A percentile compares a stretch with the other conserved stretches of the same genome.
phyloP scores from a whole-genome alignment of 2,329 filamentous ascomycete genomes.

The Diaporthe ilicicola region DNA sequence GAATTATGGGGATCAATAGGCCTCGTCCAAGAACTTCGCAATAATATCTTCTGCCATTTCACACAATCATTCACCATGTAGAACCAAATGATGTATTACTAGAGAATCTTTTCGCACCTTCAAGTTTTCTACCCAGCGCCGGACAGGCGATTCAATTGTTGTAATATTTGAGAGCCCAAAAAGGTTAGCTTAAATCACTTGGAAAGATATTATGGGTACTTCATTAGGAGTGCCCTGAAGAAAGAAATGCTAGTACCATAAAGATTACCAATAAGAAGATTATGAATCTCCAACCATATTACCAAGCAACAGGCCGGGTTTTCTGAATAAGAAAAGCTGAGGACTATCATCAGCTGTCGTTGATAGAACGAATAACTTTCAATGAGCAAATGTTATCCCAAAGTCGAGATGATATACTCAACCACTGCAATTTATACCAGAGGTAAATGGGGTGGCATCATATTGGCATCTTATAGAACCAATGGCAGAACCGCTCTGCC shows the following conservation, averaged over 20 bases:
- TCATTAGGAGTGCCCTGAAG: background rate
- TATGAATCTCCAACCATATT: background rate
- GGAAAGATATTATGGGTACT: background rate
- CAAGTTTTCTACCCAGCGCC: background rate
- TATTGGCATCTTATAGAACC: too few relatives aligned
- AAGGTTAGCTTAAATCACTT: background rate
- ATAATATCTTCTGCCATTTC: background rate
- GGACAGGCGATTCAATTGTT: background rate
- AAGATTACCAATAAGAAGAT: background rate
- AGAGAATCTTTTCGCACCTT: background rate
- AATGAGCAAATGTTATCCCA: background rate
- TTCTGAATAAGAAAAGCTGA: background rate
- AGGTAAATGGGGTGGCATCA: too few relatives aligned
- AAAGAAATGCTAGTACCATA: background rate
- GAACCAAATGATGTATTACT: too few relatives aligned
- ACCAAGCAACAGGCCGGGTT: background rate
- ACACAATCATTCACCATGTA: background rate
- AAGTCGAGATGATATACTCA: background rate
- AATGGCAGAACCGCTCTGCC: too few relatives aligned
- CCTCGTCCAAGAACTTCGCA: too few relatives aligned
- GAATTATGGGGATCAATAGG: too few relatives aligned
- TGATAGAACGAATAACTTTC: background rate
- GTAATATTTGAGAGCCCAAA: background rate
- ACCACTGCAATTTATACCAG: too few relatives aligned
- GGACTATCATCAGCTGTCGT: background rate